Evolutionary conservation across 2,329 filamentous ascomycete species (phyloP), one percentile per base, ranked within the genome.

Genomic region (Sclerotinia spermophila): DNA sequence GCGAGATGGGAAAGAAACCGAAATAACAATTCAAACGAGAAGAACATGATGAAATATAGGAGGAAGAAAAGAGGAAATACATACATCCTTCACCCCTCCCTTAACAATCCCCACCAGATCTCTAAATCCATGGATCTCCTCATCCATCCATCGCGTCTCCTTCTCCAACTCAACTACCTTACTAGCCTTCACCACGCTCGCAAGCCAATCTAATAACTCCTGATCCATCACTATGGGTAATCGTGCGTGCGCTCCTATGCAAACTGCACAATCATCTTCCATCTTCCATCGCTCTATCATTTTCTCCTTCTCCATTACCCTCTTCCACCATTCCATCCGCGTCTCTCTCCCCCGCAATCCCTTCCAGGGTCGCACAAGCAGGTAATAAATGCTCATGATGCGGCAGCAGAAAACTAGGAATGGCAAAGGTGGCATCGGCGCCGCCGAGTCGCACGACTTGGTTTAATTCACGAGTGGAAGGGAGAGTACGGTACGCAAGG

Each of bases 351-450:
- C 77, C 15, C 6, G 17, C 5, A 84, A 78, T 24, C 81, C 78
- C 6, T 80, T 76, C 60, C 81, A 82, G 1, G 82, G 81, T 27
- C 77, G 75, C 0, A 78, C 71, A 2, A 3, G 6, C 30, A 10
- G 85, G 85, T 19, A 86, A 75, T 6, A 86, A 77, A 74, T 86
- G 85, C 71, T 86, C 85, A 73, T 87, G 85, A 73, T 86, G 85
- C 8, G 85, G 85, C 8, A 87, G 79, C 1, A 87, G 76, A 73
- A 82, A 85, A 8, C 79, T 81, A 0, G 85, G 85, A 15, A 87
- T 79, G 4, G 79, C 79, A 64, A 86, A 81, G 0, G 81, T 81
- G 0, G 83, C 83, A 71, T 86, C 84, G 38, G 84, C 83, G 10
- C 85, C 85, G 30, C 82, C 84, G 0, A 87, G 78, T 35, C 83